These are phyloP conservation scores for Calophaca sinica DNA, from an alignment of 306 rosid species.

Conservation along the genomic window DNA sequence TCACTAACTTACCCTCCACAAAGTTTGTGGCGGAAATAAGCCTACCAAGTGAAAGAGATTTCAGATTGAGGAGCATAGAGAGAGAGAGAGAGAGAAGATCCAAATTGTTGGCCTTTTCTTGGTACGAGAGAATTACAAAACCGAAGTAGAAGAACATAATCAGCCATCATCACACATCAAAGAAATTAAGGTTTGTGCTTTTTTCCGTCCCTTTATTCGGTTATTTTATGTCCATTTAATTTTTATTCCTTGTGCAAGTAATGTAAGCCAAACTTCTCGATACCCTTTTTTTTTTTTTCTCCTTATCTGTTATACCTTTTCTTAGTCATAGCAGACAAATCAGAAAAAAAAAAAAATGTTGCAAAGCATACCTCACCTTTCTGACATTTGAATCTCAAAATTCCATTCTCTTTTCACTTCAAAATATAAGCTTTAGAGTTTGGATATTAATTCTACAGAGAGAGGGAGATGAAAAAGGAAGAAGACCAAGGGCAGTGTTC, in stretches of 20 bases:
- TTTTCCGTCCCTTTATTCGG: background rate
- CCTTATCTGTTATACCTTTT: slow-evolving; percentile 25
- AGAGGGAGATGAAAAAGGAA: slow-evolving; percentile 62
- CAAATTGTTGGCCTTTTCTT: slow-evolving; percentile 38
- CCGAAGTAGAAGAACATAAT: slow-evolving; percentile 37
- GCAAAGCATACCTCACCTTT: slow-evolving; percentile 38
- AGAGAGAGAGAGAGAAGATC: slow-evolving; percentile 1
- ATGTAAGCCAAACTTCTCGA: slow-evolving; percentile 20
- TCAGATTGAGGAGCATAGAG: background rate
- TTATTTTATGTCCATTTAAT: slow-evolving; percentile 7
- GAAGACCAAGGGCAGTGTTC: slow-evolving; percentile 76
- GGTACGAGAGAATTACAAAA: background rate
- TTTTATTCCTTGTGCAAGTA: background rate
- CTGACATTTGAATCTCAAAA: slow-evolving; percentile 26
- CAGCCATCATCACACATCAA: slow-evolving; percentile 35
- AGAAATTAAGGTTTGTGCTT: slow-evolving; percentile 50
- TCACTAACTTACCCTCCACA: slow-evolving; percentile 51
- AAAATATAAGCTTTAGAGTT: slow-evolving; percentile 24
- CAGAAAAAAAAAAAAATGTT: background rate
- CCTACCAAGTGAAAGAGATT: slow-evolving; percentile 58
- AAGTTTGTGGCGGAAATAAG: slow-evolving; percentile 52
- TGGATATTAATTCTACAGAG: background rate
- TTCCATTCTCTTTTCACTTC: slow-evolving; percentile 28
- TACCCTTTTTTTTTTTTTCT: slow-evolving; percentile 42
- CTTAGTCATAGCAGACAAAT: slow-evolving; percentile 39